Conservation (phyloP, 805 yeast species). For the Wickerhamomyces subpelliculosus region DNA sequence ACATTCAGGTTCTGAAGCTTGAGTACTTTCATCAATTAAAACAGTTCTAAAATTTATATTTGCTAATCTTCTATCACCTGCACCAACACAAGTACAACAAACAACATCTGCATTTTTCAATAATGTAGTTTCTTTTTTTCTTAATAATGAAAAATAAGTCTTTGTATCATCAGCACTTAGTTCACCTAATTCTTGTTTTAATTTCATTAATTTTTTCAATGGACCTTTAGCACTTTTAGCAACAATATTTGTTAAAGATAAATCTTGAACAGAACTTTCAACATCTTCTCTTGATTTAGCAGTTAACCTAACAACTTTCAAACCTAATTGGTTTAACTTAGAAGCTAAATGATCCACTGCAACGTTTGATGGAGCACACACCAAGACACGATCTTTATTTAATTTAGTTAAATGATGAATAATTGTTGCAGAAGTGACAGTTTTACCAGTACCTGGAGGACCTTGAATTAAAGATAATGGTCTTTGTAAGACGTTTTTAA, state of each 20-base stretch:
- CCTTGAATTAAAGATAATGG: conserved; percentile 87
- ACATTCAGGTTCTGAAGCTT: conserved; percentile 89
- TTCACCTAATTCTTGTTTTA: conserved; percentile 65
- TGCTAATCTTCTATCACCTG: conserved; percentile 66
- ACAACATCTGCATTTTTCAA: conserved; percentile 65
- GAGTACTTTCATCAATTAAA: conserved; percentile 88
- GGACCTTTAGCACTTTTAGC: conserved; percentile 42
- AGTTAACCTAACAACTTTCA: conserved; percentile 69
- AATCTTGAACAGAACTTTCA: conserved; percentile 51
- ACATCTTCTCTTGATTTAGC: conserved; percentile 80
- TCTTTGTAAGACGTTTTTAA: conserved; percentile 54
- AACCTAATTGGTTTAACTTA: conserved; percentile 61
- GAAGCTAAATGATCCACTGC: conserved; percentile 89
- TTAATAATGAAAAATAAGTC: conserved; percentile 33
- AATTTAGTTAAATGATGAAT: conserved; percentile 65
- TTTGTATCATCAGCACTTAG: conserved; percentile 48
- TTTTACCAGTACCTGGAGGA: conserved; percentile 96
- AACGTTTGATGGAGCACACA: conserved; percentile 93
- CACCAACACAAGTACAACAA: conserved; percentile 90
- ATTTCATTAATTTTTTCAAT: conserved; percentile 48
- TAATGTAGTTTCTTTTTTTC: conserved; percentile 41
- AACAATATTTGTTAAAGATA: conserved; percentile 52
- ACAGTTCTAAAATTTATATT: conserved; percentile 63
- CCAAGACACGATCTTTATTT: conserved; percentile 61
- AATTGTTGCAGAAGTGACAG: conserved; percentile 87